These are phyloP conservation scores for Daldinia bambusicola DNA, from an alignment of 495 filamentous ascomycete genomes.

Conservation along the genomic window DNA sequence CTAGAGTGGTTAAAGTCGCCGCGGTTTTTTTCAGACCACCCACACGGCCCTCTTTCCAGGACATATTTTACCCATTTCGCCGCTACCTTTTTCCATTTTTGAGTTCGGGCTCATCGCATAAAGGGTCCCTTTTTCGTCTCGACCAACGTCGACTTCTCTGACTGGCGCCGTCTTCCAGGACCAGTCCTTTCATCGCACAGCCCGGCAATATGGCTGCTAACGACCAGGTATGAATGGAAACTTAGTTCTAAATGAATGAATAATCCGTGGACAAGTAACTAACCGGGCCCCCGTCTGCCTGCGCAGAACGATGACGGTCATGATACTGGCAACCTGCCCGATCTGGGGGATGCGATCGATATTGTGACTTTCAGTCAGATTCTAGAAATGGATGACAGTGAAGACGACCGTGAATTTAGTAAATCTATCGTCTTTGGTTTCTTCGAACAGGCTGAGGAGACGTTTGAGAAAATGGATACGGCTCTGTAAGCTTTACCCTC, in stretches of 20 bases:
- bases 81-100: conserved; percentile 24
- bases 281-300: conserved; percentile 7
- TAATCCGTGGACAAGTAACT: conserved; percentile 16
- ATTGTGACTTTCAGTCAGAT: conserved; percentile 87
- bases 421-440: conserved; percentile 89
- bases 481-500: conserved; percentile 70
- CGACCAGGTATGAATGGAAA: conserved; percentile 46
- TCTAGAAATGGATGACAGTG: conserved; percentile 94
- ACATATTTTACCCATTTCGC: conserved; percentile 34
- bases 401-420: conserved; percentile 79
- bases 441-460: conserved; percentile 88
- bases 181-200: conserved; percentile 24
- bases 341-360: conserved; percentile 79
- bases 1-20: conserved; percentile 51
- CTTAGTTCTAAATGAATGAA: conserved; percentile 1
- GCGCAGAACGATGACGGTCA: conserved; percentile 43
- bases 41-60: conserved; percentile 46
- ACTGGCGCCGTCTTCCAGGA: conserved; percentile 29
- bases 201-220: conserved; percentile 44
- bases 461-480: conserved; percentile 85
- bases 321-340: conserved; percentile 46
- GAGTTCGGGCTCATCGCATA: conserved; percentile 24
- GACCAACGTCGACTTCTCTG: conserved; percentile 32
- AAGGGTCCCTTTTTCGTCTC: conserved; percentile 14
- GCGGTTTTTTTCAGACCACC: conserved; percentile 45